These are phyloP conservation scores for Clavispora carvajalis DNA, from an alignment of 805 yeast species.

Conservation along the genomic window DNA sequence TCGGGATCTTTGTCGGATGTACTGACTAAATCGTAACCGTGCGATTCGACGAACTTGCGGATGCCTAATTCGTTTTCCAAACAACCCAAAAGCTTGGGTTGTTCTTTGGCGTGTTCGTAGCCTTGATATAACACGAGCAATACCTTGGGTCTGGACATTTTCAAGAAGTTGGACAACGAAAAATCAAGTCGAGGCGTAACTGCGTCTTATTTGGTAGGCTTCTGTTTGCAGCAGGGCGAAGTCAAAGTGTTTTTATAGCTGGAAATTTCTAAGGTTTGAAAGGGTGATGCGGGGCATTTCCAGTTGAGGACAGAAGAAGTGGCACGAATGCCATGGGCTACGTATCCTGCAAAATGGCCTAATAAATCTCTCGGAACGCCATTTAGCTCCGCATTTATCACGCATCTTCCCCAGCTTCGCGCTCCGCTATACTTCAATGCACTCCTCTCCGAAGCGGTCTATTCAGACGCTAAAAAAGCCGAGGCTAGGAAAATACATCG, in stretches of 20 bases:
- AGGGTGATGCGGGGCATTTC: neutral
- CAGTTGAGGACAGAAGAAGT: neutral
- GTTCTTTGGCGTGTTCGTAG: constrained; percentile 53
- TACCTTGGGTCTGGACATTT: constrained; percentile 29
- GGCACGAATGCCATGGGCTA: no score
- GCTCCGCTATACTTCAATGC: neutral
- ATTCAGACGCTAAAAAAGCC: no score
- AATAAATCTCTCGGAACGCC: neutral
- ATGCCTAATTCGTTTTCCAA: constrained; percentile 75
- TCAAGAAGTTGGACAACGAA: no score
- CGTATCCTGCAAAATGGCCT: neutral
- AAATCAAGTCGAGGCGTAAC: no score
- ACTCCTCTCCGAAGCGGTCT: no score
- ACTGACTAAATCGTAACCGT: constrained; percentile 63
- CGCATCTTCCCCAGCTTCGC: neutral
- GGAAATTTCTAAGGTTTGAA: no score
- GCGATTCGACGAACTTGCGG: constrained; percentile 53
- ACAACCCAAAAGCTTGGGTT: constrained; percentile 59
- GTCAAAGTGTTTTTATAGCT: no score
- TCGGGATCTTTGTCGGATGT: constrained; percentile 68
- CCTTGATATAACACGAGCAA: constrained; percentile 57
- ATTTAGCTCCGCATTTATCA: neutral
- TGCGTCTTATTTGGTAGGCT: no score
- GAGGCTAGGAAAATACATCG: no score
- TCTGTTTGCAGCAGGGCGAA: no score